These are phyloP conservation scores for Rubus parviflorus DNA, from an alignment of 306 rosid genomes.

Conservation along the genomic window DNA sequence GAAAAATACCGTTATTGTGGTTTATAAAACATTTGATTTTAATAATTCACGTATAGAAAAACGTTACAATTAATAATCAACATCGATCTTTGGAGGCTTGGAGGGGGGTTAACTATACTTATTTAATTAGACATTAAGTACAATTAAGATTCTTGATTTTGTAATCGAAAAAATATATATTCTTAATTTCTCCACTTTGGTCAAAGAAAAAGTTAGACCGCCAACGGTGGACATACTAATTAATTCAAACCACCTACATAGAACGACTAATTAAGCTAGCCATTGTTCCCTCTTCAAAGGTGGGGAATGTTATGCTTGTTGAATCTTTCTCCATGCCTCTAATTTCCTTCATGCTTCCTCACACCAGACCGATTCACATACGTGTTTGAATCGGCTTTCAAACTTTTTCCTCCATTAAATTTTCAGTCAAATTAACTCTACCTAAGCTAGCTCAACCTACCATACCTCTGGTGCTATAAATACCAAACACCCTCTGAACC, in stretches of 20 bases:
- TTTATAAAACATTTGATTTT: no score
- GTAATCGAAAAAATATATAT: no score
- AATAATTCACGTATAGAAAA: background rate
- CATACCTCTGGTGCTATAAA: constrained; percentile 8
- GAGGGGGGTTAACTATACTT: background rate
- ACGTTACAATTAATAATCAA: background rate
- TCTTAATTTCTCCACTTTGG: background rate
- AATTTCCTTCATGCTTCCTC: constrained; percentile 16
- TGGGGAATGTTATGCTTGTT: background rate
- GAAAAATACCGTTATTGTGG: no score
- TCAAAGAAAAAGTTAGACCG: constrained; percentile 5
- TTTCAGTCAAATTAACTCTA: background rate
- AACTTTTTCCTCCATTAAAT: background rate
- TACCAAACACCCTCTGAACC: constrained; percentile 10
- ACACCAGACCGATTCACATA: background rate
- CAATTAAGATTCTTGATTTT: no score
- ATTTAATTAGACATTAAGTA: background rate
- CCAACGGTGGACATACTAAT: background rate
- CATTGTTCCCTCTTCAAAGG: constrained; percentile 2
- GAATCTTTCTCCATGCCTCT: constrained; percentile 8
- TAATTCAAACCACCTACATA: background rate
- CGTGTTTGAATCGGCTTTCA: constrained; percentile 2
- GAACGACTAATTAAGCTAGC: background rate
- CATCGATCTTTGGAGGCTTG: background rate
- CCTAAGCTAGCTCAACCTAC: background rate